Conservation (phyloP, 2,329 filamentous ascomycete genomes). For the Trichoderma arundinaceum region DNA sequence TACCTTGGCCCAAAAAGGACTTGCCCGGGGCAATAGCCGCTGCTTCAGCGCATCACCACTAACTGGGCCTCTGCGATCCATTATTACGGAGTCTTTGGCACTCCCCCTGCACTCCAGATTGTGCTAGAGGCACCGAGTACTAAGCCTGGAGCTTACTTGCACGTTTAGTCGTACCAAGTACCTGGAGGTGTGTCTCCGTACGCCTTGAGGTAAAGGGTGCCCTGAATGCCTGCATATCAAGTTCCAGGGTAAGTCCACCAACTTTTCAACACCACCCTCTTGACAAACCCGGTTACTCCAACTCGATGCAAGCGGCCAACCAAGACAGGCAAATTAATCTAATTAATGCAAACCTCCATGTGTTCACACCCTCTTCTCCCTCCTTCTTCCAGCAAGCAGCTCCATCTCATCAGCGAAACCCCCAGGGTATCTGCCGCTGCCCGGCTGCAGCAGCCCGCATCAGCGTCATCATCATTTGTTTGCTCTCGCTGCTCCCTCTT, state of each 20-base stretch:
- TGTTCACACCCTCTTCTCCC: constrained; percentile 7
- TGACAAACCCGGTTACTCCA: no score
- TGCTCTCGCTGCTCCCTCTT: not conserved
- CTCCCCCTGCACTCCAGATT: constrained; percentile 5
- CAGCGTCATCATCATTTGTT: not conserved
- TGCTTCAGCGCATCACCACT: no score
- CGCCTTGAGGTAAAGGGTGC: not conserved
- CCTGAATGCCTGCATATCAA: not conserved
- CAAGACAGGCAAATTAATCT: not conserved
- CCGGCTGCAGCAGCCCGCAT: no score
- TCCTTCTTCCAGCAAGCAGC: not conserved
- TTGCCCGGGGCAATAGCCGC: no score
- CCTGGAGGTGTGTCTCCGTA: no score
- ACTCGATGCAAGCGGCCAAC: not conserved
- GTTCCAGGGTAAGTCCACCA: constrained; percentile 10
- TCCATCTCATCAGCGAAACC: not conserved
- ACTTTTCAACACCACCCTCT: not conserved
- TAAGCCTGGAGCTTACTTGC: not conserved
- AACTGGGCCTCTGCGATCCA: not conserved
- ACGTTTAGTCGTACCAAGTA: no score
- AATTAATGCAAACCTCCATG: not conserved
- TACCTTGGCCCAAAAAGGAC: no score
- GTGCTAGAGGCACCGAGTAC: not conserved
- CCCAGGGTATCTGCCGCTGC: no score
- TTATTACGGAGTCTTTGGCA: not conserved